Conservation (phyloP, 2,329 filamentous ascomycete genomes). For the Corinectria fuckeliana region DNA sequence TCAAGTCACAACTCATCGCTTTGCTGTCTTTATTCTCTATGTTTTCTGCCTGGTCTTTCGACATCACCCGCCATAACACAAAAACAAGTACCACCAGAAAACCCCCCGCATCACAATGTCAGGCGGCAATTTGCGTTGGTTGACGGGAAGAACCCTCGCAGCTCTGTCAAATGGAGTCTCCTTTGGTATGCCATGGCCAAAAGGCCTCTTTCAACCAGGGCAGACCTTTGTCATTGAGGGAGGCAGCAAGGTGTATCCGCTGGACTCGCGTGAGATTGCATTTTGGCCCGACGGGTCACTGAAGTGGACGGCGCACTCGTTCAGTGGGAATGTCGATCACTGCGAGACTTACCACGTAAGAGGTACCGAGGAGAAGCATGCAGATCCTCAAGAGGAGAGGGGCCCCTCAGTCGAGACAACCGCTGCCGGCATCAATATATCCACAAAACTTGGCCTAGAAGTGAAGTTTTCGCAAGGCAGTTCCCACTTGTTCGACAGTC, state of each 20-base stretch:
- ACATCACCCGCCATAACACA: not conserved
- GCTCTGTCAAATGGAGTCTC: conserved; percentile 20
- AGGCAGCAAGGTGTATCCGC: not conserved
- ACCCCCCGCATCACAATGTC: conserved; percentile 10
- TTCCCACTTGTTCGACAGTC: conserved; percentile 12
- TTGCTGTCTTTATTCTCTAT: not conserved
- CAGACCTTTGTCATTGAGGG: conserved; percentile 22
- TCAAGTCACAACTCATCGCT: not conserved
- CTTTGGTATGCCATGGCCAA: conserved; percentile 29
- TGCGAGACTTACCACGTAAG: conserved; percentile 50
- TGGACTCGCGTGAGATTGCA: conserved; percentile 26
- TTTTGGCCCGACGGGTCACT: conserved; percentile 64
- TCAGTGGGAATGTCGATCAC: conserved; percentile 49
- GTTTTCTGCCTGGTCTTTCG: not conserved
- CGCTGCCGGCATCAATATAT: not conserved
- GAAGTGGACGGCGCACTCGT: conserved; percentile 66
- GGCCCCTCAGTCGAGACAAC: not conserved
- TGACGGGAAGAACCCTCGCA: not conserved
- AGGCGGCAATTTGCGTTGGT: conserved; percentile 17
- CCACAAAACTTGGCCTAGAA: conserved; percentile 7
- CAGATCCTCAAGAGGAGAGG: not conserved
- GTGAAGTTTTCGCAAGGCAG: conserved; percentile 3
- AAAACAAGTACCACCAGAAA: not conserved
- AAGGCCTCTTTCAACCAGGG: conserved; percentile 18
- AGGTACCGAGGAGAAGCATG: conserved; percentile 7